Base-by-base conservation (phyloP, 257 asterid genomes). In the Voacanga thouarsii region DNA sequence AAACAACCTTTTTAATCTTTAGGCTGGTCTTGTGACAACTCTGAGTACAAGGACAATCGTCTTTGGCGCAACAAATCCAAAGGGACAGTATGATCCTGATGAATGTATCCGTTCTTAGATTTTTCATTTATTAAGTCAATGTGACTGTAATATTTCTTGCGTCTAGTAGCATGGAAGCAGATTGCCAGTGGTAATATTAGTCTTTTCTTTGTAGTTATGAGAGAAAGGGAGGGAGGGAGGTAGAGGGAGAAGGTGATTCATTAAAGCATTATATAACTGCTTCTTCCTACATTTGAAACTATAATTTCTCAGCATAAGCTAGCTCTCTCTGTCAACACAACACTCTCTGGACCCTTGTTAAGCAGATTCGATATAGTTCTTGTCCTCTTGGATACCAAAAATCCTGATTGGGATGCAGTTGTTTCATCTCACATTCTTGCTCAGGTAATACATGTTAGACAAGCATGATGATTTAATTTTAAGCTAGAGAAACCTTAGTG, bases 21-120 rank as follows among this genome's bases (percentile, higher is more conserved):
- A 95, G 99, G 99, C 99, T 75, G 99, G 99, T 84, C 99, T 95
- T 81, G 98, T 95, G 69, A 95, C 99, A 79, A 91, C 98, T 77
- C 96, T 95, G 78, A 92, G 92, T 90, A 93, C 99, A 75, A 91
- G 93, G 85, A 89, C 99, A 71, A 81, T 90, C 78, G 98, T 95
- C 76, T 93, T 95, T 79, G 99, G 99, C 72, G 99, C 98, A 63
- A 95, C 99, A 81, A 95, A 95, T 81, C 99, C 99, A 39, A 95
- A 95, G 90, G 99, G 99, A 74, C 97, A 93, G 50, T 95, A 93
- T 81, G 99, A 95, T 78, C 96, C 98, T 85, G 96, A 93, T 63
- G 96, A 92, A 80, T 47, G 97, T 92, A 95, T 90, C 97, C 90
- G 90, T 82, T 73, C 75, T 71, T 66, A 49, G 18, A 37, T 53